Evolutionary conservation across 2,329 filamentous ascomycete species (phyloP), one percentile per base, ranked within the genome.

Genomic region (Ramularia collo-cygni): DNA sequence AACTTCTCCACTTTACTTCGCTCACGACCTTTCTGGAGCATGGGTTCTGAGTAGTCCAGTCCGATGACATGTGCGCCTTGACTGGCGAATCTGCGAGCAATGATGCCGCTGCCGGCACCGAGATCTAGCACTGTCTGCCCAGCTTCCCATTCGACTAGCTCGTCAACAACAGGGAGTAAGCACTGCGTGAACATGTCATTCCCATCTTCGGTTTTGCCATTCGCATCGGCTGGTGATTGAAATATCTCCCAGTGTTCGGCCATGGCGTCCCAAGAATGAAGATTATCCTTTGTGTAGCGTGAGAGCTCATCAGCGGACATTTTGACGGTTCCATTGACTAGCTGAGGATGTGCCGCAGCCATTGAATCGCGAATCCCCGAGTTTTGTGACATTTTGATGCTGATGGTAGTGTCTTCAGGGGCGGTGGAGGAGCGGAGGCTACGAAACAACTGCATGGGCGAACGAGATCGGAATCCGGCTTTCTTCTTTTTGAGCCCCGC

Each of bases 21-120:
- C n/a, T 44, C 39, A 39, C 44, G 51, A 2, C 68, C 68, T 13
- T 57, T 44, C 5, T 61, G 47, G 2, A 72, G 38, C 69, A 73
- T 71, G 7, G 49, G 52, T 14, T 47, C 35, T 26, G 63, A 64
- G 28, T 64, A 70, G 42, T 74, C 71, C 1, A 70, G 68, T 2
- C 67, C 71, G 3, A 66, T 46, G 9, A 73, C 66, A 1, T 46
- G 40, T 0, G 61, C 61, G 8, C 62, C 64, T 15, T 58, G 44
- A 8, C 50, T 50, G 1, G 61, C 63, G 12, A 75, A 57, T 60
- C 64, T 67, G 15, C 69, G 64, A 12, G 70, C 67, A 13, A 65
- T 64, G 17, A 74, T 61, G 16, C 70, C 70, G 42, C 72, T 74
- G 28, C 70, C 70, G 0, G 68, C 71, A 3, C 69, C 67, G n/a